phyloP scores from a whole-genome alignment of 345 rosid genomes.

The Chamaenerion angustifolium region DNA sequence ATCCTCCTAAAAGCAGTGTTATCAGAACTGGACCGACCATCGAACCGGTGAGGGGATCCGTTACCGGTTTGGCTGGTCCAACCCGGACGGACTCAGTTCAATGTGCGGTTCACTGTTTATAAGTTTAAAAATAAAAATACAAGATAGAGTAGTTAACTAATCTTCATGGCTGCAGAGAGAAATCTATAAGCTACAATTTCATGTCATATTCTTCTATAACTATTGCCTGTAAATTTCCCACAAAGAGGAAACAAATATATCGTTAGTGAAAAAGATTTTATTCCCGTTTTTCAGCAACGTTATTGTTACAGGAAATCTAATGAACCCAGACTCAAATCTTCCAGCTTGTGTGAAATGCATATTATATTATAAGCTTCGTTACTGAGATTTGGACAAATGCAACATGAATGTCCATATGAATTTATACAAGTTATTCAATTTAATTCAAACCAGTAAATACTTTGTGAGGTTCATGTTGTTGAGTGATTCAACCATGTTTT shows the following conservation, averaged over 20 bases:
- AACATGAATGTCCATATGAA: neutral
- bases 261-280: neutral
- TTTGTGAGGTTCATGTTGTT: constrained; percentile 63
- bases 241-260: neutral
- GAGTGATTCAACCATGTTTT: constrained; percentile 53
- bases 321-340: no score
- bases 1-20: no score
- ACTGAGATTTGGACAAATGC: no score
- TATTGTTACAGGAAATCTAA: no score
- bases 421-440: neutral
- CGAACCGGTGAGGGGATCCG: no score
- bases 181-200: constrained; percentile 85
- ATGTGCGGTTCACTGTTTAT: no score
- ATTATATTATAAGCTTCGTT: no score
- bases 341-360: neutral
- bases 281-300: neutral
- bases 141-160: constrained; percentile 5
- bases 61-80: no score
- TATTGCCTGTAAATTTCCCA: constrained; percentile 38
- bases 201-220: constrained; percentile 92
- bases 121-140: no score
- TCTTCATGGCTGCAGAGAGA: constrained; percentile 92
- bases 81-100: no score
- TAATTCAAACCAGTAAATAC: constrained; percentile 62
- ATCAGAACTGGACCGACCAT: no score